These are phyloP conservation scores for Musa beccarii DNA, from an alignment of 176 grass and related monocot genomes.

Conservation along the genomic window DNA sequence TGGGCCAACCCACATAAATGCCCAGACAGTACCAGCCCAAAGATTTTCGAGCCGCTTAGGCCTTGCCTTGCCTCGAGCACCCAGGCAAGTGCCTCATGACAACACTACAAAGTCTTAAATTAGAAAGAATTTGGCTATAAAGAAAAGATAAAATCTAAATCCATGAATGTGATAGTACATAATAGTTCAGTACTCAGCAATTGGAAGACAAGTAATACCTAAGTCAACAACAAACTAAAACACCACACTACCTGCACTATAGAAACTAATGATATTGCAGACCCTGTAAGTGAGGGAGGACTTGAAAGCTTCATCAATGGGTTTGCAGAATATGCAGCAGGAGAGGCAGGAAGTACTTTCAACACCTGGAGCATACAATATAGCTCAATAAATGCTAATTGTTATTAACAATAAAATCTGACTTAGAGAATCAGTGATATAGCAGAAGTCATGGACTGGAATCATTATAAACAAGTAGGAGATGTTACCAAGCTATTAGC, in stretches of 20 bases:
- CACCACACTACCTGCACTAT: conserved; percentile 64
- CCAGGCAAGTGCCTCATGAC: no score
- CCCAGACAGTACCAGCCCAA: no score
- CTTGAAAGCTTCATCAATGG: conserved; percentile 62
- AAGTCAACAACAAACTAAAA: neutral
- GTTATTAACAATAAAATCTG: neutral
- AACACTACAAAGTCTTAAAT: neutral
- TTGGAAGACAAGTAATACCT: conserved; percentile 13
- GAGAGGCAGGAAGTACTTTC: conserved; percentile 76
- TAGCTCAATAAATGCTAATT: neutral
- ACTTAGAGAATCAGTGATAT: neutral
- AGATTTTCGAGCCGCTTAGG: no score
- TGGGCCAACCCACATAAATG: no score
- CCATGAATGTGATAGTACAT: neutral
- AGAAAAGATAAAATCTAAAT: neutral
- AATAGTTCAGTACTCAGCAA: neutral
- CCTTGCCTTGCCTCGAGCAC: no score
- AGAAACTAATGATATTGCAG: conserved; percentile 80
- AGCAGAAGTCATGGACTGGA: conserved; percentile 7
- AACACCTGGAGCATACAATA: conserved; percentile 40
- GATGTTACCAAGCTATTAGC: conserved; percentile 68
- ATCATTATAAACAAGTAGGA: neutral
- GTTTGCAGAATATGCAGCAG: conserved; percentile 91
- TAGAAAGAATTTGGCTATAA: neutral
- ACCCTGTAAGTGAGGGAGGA: conserved; percentile 72